Evolutionary conservation across 148 eudicot species (phyloP), one percentile per base, ranked within the genome.

Genomic region (Agrostemma githago): DNA sequence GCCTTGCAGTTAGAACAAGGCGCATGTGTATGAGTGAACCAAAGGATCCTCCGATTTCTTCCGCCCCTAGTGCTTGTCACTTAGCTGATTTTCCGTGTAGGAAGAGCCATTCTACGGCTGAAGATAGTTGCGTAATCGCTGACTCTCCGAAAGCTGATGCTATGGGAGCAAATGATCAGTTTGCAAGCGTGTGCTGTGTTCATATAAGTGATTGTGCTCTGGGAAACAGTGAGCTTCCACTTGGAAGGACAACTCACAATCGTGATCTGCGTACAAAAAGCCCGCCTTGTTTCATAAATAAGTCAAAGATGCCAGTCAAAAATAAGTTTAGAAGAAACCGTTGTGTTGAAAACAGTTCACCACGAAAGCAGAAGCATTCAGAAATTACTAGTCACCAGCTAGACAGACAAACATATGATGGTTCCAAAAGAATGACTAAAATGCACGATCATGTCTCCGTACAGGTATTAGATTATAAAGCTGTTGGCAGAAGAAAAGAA

Each of bases 21-120:
- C 79, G 70, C 20, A 80, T 80, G 79, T 72, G 79, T 80, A 15
- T 72, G 81, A 77, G 72, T 51, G 79, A 83, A 4, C 21, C 70
- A 39, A 72, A 79, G 71, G 57, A 79, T 65, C 37, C 70, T 19
- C 51, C 46, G 40, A 40, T 61, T 58, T 58, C 60, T 78, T 78
- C 62, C 71, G 59, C 70, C 62, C 38, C 56, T 39, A 59, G 65
- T 15, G 57, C 56, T n/a, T 9, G 42, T 41, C 21, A 40, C 73
- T 42, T 64, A 58, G 8, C 72, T 63, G 39, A 62, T 62, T 51
- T 4, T 74, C 74, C 41, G 53, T 56, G 72, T 64, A 70, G 39
- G 78, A 71, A 14, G 4, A 75, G 43, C 64, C 72, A 71, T 17
- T 21, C 44, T 54, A 63, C 51, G 54, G 65, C 37, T 64, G 61